phyloP scores from a whole-genome alignment of 164 flowering plant species.

The Warburgia ugandensis region DNA sequence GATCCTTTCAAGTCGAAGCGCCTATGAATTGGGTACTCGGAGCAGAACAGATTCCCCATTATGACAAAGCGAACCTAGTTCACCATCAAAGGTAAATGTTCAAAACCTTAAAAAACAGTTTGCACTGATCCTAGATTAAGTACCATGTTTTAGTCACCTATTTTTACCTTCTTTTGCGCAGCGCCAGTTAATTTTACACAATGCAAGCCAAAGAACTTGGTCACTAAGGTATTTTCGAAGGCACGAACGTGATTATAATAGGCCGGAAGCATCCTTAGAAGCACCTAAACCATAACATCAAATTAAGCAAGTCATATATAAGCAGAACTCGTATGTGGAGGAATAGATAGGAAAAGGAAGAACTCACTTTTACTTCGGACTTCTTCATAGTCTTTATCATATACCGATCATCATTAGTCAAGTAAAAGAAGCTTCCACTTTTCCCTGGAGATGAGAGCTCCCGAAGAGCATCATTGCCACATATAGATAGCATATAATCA shows the following conservation, averaged over 20 bases:
- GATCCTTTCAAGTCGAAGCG: slow-evolving; percentile 65
- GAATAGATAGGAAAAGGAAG: background rate
- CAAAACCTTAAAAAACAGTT: background rate
- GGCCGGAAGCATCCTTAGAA: slow-evolving; percentile 80
- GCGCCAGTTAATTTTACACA: slow-evolving; percentile 79
- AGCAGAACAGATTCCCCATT: slow-evolving; percentile 62
- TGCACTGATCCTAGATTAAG: background rate
- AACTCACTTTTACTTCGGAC: slow-evolving; percentile 72
- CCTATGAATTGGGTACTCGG: slow-evolving; percentile 42
- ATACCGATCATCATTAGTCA: slow-evolving; percentile 77
- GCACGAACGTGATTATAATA: slow-evolving; percentile 79
- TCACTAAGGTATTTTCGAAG: slow-evolving; percentile 78
- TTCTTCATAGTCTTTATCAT: slow-evolving; percentile 89
- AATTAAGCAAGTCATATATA: background rate
- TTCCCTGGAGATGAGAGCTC: slow-evolving; percentile 98
- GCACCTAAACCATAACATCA: slow-evolving; percentile 36
- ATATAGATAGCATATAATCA: slow-evolving; percentile 92
- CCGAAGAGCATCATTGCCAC: slow-evolving; percentile 90
- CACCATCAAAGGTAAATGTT: slow-evolving; percentile 4
- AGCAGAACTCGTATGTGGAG: background rate
- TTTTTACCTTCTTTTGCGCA: slow-evolving; percentile 64
- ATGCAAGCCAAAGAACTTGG: slow-evolving; percentile 82
- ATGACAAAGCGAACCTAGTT: slow-evolving; percentile 54
- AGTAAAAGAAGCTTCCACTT: slow-evolving; percentile 90
- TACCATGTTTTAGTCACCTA: background rate